phyloP scores from a whole-genome alignment of 116 monocot genomes.

The Thalassia testudinum region DNA sequence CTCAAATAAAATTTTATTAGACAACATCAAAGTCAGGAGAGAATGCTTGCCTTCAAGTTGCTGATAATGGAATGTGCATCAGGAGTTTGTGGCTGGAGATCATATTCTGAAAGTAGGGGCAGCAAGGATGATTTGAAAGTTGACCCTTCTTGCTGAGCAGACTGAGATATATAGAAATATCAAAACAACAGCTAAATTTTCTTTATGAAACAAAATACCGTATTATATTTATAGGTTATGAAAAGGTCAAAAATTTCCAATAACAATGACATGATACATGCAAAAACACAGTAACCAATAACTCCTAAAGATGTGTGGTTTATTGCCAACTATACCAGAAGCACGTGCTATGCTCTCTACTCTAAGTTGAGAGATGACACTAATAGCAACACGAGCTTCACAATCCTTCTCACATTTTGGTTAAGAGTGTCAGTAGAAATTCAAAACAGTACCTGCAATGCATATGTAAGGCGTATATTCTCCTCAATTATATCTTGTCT shows the following conservation, averaged over 20 bases:
- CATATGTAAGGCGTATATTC: conserved; percentile 84
- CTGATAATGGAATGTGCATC: conserved; percentile 90
- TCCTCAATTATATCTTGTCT: conserved; percentile 99
- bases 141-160: conserved; percentile 85
- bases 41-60: conserved; percentile 40
- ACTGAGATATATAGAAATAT: conserved; percentile 24
- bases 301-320: no score
- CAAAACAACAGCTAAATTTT: neutral
- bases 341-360: no score
- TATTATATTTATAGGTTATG: neutral
- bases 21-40: neutral
- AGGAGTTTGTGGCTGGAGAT: conserved; percentile 56
- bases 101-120: conserved; percentile 87
- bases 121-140: conserved; percentile 91
- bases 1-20: no score
- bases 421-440: no score
- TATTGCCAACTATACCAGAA: no score
- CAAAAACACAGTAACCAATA: no score
- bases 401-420: no score
- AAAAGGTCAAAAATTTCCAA: no score
- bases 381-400: no score
- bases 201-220: neutral
- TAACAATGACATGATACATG: no score
- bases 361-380: no score
- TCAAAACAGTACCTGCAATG: conserved; percentile 47